Conservation (phyloP, 2,329 filamentous ascomycete genomes). For the Penicillium sp. region DNA sequence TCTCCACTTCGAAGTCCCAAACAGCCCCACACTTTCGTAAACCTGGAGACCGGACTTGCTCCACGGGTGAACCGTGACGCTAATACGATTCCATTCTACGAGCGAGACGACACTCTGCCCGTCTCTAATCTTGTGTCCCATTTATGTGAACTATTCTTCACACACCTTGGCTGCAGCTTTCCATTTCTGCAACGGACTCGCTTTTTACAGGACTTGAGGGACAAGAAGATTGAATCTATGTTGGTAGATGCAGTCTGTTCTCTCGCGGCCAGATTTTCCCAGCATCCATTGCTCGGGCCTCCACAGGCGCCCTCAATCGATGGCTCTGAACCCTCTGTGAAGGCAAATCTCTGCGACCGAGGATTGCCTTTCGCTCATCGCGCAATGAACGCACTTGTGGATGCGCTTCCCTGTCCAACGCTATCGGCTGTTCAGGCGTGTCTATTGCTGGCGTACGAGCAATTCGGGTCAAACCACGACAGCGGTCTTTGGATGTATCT, state of each 20-base stretch:
- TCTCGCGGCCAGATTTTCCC: conserved; percentile 72
- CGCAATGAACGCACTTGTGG: conserved; percentile 74
- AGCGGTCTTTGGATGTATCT: conserved; percentile 93
- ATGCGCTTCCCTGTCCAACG: conserved; percentile 75
- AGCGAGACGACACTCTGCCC: conserved; percentile 62
- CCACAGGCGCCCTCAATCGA: conserved; percentile 49
- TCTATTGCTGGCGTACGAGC: conserved; percentile 77
- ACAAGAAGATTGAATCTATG: conserved; percentile 76
- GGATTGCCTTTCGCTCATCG: conserved; percentile 74
- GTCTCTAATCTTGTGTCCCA: conserved; percentile 70
- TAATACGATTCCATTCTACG: conserved; percentile 63
- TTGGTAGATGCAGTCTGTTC: conserved; percentile 82
- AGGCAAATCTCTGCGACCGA: conserved; percentile 55
- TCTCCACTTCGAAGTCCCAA: conserved; percentile 34
- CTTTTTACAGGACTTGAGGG: conserved; percentile 68
- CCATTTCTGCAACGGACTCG: conserved; percentile 70
- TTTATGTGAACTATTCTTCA: conserved; percentile 74
- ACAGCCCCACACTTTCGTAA: conserved; percentile 15
- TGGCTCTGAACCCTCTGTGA: conserved; percentile 25
- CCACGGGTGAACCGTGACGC: conserved; percentile 28
- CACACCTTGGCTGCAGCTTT: conserved; percentile 76
- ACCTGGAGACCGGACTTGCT: conserved; percentile 17
- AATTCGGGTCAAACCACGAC: conserved; percentile 82
- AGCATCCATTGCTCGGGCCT: conserved; percentile 47
- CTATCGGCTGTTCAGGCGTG: conserved; percentile 80